These are phyloP conservation scores for Rubia occidens DNA, from an alignment of 305 asterid genomes.

Conservation along the genomic window DNA sequence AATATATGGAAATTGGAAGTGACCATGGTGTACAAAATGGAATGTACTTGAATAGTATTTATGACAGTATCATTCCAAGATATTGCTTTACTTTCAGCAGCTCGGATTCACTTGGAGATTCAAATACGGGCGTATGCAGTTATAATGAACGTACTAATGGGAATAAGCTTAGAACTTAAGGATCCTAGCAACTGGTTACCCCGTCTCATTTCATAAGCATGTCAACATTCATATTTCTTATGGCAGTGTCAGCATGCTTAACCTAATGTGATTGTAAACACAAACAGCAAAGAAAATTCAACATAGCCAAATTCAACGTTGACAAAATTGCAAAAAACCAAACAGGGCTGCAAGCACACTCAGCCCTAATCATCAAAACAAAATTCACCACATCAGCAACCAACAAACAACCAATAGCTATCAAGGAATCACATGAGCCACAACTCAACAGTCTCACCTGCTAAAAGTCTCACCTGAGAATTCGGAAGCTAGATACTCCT, in stretches of 20 bases:
- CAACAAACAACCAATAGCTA: background rate
- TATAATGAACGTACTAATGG: background rate
- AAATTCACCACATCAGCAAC: background rate
- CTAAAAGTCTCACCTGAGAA: constrained; percentile 36
- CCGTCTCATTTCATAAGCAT: background rate
- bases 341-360: constrained; percentile 70
- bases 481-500: background rate
- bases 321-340: constrained; percentile 69
- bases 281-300: background rate
- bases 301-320: constrained; percentile 16
- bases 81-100: background rate
- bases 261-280: background rate
- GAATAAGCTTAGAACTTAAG: background rate
- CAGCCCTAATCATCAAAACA: constrained; percentile 41
- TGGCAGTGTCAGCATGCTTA: background rate
- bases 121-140: background rate
- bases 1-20: background rate
- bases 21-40: background rate
- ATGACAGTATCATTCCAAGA: background rate
- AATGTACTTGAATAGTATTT: background rate
- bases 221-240: constrained; percentile 1
- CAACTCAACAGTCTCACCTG: constrained; percentile 33
- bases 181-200: background rate
- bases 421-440: background rate
- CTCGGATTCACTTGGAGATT: background rate